Percentiles rank a stretch among this genome's conserved stretches.
Evolutionary conservation across 345 rosid genomes (phyloP).

Genomic region (Heritiera littoralis): DNA sequence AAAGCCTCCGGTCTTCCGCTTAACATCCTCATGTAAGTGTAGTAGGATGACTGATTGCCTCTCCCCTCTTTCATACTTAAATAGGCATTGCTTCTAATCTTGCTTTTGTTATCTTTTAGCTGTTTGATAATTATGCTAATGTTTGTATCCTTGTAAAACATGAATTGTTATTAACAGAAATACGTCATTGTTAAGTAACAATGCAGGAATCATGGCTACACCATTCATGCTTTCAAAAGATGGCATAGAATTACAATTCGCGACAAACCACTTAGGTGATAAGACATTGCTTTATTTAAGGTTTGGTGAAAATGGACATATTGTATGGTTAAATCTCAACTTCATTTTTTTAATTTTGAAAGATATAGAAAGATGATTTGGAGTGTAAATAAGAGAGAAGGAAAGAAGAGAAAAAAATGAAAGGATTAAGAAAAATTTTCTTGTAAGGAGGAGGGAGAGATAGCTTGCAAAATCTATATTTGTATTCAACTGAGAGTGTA

Average conservation of each 20-base stretch:
- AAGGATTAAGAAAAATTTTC: background rate
- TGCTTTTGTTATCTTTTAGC: background rate
- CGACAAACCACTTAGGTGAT: conserved; percentile 54
- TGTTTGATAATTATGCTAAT: background rate
- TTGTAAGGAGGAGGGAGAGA: background rate
- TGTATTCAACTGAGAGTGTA: background rate
- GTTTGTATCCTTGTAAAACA: background rate
- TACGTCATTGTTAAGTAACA: conserved; percentile 35
- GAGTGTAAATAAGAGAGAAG: background rate
- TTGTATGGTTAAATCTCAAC: background rate
- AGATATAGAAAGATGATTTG: background rate
- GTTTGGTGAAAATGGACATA: background rate
- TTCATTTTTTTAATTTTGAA: background rate
- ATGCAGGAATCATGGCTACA: conserved; percentile 49
- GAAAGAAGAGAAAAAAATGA: background rate
- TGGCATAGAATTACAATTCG: conserved; percentile 48
- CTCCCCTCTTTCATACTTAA: background rate
- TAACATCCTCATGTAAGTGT: conserved; percentile 51
- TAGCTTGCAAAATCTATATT: background rate
- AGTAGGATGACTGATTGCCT: background rate
- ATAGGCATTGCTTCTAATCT: background rate
- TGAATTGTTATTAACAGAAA: conserved; percentile 1
- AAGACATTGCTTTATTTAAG: background rate
- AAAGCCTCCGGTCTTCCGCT: conserved; percentile 42
- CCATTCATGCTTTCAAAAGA: conserved; percentile 50